These are phyloP conservation scores for Claviceps sp. DNA, from an alignment of 2,329 filamentous ascomycete genomes.

Conservation along the genomic window DNA sequence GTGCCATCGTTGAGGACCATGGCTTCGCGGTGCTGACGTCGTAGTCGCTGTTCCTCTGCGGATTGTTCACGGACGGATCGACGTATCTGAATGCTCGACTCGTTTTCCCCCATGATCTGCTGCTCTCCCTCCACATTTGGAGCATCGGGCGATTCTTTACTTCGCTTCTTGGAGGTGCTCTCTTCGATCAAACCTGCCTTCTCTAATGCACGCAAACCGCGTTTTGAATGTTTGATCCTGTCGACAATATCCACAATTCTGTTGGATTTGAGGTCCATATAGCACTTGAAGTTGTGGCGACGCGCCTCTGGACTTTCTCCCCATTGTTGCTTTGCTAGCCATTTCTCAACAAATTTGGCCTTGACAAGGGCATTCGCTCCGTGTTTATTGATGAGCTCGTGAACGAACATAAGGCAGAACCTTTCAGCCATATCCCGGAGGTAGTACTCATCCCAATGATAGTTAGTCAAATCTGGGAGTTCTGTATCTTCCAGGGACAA, in stretches of 20 bases:
- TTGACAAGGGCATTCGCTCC: constrained; percentile 43
- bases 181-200: constrained; percentile 34
- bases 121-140: constrained; percentile 20
- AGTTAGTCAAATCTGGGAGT: constrained; percentile 38
- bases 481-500: constrained; percentile 36
- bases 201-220: constrained; percentile 38
- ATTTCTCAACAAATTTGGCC: constrained; percentile 55
- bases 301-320: constrained; percentile 41
- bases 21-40: constrained; percentile 68
- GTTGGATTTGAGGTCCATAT: constrained; percentile 37
- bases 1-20: constrained; percentile 87
- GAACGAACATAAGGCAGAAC: constrained; percentile 43
- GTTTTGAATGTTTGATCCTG: constrained; percentile 32
- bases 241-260: constrained; percentile 38
- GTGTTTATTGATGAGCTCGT: constrained; percentile 46
- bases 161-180: constrained; percentile 16
- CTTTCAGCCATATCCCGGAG: constrained; percentile 49
- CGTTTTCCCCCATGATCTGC: constrained; percentile 12
- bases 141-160: constrained; percentile 18
- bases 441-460: constrained; percentile 48
- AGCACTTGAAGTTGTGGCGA: constrained; percentile 38
- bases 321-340: constrained; percentile 63
- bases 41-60: constrained; percentile 55
- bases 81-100: constrained; percentile 15
- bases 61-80: constrained; percentile 35